Percentiles rank a stretch among this genome's conserved stretches.
Evolutionary conservation across 352 stramenopile species (phyloP).

Genomic region (Pythium rhizo-oryzae): DNA sequence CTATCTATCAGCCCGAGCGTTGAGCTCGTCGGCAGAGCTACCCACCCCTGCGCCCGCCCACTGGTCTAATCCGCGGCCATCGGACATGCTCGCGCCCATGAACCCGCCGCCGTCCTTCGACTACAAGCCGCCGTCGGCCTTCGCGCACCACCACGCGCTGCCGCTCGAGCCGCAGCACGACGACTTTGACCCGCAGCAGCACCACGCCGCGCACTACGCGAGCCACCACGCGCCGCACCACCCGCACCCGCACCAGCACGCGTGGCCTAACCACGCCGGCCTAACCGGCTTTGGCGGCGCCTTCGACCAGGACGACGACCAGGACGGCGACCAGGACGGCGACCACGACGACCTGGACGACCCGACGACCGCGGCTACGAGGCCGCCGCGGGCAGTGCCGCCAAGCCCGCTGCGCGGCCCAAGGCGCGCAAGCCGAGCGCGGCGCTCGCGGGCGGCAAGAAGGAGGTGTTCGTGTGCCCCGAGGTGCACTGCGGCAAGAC

Average conservation of each 20-base stretch:
- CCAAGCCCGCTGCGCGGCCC: background rate
- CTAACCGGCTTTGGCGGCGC: conserved; percentile 1
- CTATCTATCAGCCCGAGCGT: background rate
- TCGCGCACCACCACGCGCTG: background rate
- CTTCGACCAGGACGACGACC: conserved; percentile 3
- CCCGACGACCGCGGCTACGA: background rate
- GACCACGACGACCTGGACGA: background rate
- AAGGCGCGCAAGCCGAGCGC: background rate
- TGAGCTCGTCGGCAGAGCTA: too few relatives aligned
- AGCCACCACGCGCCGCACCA: conserved; percentile 1
- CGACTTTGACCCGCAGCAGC: conserved; percentile 2
- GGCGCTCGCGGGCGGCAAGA: conserved; percentile 29
- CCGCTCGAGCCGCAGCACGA: conserved; percentile 12
- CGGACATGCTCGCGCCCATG: conserved; percentile 24
- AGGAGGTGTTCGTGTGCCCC: conserved; percentile 66
- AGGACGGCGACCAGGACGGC: too few relatives aligned
- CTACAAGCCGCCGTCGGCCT: conserved; percentile 9
- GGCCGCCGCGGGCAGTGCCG: background rate
- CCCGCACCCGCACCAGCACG: background rate
- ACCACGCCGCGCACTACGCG: conserved; percentile 5
- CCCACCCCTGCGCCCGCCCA: too few relatives aligned
- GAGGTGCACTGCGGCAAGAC: conserved; percentile 84
- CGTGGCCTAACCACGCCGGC: background rate
- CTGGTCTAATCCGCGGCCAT: background rate
- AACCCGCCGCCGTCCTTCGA: conserved; percentile 16